These are phyloP conservation scores for Rusavskia elegans DNA, from an alignment of 495 filamentous ascomycete species.

Conservation along the genomic window DNA sequence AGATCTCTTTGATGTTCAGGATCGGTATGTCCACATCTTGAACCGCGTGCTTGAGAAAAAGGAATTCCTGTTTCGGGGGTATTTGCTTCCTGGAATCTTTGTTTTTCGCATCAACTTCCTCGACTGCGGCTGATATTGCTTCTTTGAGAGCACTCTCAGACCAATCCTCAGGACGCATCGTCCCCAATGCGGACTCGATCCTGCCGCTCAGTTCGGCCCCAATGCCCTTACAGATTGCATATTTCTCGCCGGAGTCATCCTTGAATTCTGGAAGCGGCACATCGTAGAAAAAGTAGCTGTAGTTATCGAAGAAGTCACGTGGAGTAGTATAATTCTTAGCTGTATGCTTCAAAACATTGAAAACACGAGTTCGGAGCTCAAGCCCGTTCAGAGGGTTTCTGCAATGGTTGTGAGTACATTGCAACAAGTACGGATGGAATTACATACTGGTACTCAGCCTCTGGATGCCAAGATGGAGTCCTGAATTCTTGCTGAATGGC, in stretches of 20 bases:
- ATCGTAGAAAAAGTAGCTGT: slow-evolving; percentile 47
- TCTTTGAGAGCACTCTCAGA: too few species aligned
- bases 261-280: slow-evolving; percentile 12
- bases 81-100: too few species aligned
- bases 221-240: too few species aligned
- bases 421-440: background rate
- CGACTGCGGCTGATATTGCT: too few species aligned
- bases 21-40: too few species aligned
- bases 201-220: too few species aligned
- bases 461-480: background rate
- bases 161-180: too few species aligned
- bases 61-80: too few species aligned
- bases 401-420: slow-evolving; percentile 2
- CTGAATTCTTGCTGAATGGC: background rate
- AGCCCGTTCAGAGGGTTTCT: background rate
- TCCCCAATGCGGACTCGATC: too few species aligned
- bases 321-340: slow-evolving; percentile 45
- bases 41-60: too few species aligned
- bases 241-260: too few species aligned
- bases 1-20: slow-evolving; percentile 4
- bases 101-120: too few species aligned
- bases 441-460: background rate
- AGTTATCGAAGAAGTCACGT: slow-evolving; percentile 38
- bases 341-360: slow-evolving; percentile 39
- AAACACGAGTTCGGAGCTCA: slow-evolving; percentile 23